Evolutionary conservation across 2,329 filamentous ascomycete species (phyloP), one percentile per base, ranked within the genome.

Genomic region (Cladophialophora chaetospira): DNA sequence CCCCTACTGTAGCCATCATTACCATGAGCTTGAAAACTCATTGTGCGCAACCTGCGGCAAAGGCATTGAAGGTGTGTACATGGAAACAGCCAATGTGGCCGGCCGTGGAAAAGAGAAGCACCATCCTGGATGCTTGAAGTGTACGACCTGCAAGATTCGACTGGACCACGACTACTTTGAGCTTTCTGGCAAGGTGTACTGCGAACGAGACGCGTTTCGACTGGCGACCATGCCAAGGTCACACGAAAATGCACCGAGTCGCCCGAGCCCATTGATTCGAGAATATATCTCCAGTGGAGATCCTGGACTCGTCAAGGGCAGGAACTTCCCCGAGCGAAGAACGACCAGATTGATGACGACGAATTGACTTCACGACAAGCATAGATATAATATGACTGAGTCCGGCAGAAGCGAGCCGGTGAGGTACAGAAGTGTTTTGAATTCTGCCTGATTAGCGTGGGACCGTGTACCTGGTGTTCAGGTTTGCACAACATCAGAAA

Each of bases 11-110:
- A 88, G 91, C 64, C 85, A 87, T 47, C 91, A 97, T 73, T 99
- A 97, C 70, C 94, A 99, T 75, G 83, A 88, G 71, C 81, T 94
- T 29, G 97, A 97, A 66, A 88, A 88, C 48, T 96, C 90, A 44
- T 76, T 97, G 1, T 99, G 94, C 70, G 82, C 83, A 13, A 82
- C 81, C 26, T 99, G 94, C 71, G 82, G 88, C 62, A 78, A 79
- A 9, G 94, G 94, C 11, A 97, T 99, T 64, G 94, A 99, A 72
- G 94, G 94, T 0, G 87, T 92, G 65, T 99, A 96, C 67, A 79
- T 97, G 33, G 91, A 96, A 70, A 95, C 94, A 26, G 88, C 74
- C n/a, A 74, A 74, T 50, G 65, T 66, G 13, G 68, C 66, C 5
- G 69, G 69, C 11, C 68, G 65, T 2, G 70, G 69, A 4, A 67